Evolutionary conservation across 768 basidiomycete species (phyloP).

Genomic region (Rhodotorula babjevae): DNA sequence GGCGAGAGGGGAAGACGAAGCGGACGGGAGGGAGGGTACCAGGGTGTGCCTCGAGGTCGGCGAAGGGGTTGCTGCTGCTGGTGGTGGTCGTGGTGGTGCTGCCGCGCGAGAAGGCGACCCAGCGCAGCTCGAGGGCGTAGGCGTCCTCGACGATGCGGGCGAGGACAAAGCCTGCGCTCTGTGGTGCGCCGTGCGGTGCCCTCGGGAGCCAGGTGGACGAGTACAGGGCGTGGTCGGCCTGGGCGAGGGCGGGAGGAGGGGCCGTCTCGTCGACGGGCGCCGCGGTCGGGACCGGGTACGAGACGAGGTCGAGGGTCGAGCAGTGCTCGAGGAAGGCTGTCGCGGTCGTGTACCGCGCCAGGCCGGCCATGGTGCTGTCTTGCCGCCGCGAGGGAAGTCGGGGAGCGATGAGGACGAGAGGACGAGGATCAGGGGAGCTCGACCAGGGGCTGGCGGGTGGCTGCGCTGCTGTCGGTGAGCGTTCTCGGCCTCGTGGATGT

Average conservation of each 20-base stretch:
- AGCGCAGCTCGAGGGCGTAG: constrained; percentile 67
- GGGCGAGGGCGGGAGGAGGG: constrained; percentile 44
- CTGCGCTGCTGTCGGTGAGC: too few relatives aligned
- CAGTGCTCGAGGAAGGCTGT: constrained; percentile 24
- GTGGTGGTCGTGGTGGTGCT: too few relatives aligned
- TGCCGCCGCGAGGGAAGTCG: neutral
- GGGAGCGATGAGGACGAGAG: constrained; percentile 7
- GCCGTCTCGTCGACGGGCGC: constrained; percentile 1
- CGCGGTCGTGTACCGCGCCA: constrained; percentile 9
- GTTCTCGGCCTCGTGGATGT: too few relatives aligned
- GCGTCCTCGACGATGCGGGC: constrained; percentile 70
- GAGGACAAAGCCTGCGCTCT: constrained; percentile 54
- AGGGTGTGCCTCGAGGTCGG: constrained; percentile 14
- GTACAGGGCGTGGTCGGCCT: constrained; percentile 74
- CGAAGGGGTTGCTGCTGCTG: neutral
- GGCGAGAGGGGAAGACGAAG: constrained; percentile 49
- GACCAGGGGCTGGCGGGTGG: neutral
- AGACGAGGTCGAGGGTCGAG: constrained; percentile 6
- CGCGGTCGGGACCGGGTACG: constrained; percentile 15
- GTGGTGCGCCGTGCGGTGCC: constrained; percentile 51
- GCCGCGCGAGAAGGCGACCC: constrained; percentile 49
- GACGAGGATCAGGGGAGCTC: neutral
- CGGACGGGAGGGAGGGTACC: constrained; percentile 60
- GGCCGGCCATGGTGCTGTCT: neutral
- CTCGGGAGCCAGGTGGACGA: constrained; percentile 58